Evolutionary conservation across 1,284 basidiomycete genomes (phyloP).

Genomic region (Ganoderma leucocontextum): DNA sequence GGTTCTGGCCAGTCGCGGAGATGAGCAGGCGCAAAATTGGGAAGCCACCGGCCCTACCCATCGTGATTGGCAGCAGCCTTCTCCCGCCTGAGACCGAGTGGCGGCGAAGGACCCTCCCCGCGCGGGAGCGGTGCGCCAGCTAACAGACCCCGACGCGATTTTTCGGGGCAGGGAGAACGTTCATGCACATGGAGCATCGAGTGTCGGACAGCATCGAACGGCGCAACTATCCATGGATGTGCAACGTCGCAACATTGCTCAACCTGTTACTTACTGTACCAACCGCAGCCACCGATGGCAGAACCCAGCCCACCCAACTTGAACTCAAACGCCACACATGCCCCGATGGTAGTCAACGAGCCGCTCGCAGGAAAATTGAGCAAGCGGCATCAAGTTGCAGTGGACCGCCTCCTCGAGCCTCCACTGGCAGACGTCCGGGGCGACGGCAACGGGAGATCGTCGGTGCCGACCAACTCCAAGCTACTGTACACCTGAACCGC

Average conservation of each 20-base stretch:
- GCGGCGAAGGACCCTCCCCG: conserved; percentile 1
- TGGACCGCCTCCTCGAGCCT: background rate
- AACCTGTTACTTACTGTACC: too few species aligned
- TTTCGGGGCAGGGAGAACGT: background rate
- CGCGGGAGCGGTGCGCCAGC: background rate
- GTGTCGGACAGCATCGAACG: background rate
- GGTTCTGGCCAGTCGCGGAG: background rate
- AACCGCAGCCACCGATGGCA: too few species aligned
- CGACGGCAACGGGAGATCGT: background rate
- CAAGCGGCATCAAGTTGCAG: background rate
- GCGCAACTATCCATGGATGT: background rate
- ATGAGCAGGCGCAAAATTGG: background rate
- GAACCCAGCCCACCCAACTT: background rate
- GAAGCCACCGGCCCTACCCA: background rate
- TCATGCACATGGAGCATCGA: background rate
- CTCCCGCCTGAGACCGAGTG: background rate
- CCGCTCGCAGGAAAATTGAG: background rate
- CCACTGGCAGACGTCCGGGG: background rate
- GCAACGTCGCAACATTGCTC: too few species aligned
- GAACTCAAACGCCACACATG: conserved; percentile 3
- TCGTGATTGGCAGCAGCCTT: conserved; percentile 1
- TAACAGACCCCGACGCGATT: background rate
- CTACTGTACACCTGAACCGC: conserved; percentile 1
- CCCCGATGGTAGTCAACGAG: background rate
- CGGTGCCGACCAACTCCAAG: background rate